These are phyloP conservation scores for Aspergillus aculeatinus DNA, from an alignment of 2,329 filamentous ascomycete species.

Conservation along the genomic window DNA sequence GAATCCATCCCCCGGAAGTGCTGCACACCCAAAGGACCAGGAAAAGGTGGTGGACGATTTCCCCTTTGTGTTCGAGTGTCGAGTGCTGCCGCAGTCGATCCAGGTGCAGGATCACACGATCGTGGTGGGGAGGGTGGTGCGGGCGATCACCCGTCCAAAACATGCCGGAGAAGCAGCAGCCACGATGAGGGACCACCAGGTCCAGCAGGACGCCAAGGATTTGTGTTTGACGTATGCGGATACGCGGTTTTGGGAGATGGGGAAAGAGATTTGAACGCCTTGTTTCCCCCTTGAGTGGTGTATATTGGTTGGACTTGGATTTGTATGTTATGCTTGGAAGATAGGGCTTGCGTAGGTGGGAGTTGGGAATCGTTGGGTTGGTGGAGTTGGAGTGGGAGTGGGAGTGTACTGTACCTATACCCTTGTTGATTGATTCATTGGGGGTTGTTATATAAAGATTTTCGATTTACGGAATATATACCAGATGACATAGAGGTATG, in stretches of 20 bases:
- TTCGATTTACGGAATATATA: too few relatives aligned
- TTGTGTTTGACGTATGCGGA: conserved; percentile 46
- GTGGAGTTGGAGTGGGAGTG: not conserved
- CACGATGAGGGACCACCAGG: too few relatives aligned
- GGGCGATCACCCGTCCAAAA: conserved; percentile 22
- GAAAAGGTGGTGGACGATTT: conserved; percentile 24
- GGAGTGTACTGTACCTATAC: too few relatives aligned
- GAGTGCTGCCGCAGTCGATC: conserved; percentile 35
- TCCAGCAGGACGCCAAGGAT: conserved; percentile 5
- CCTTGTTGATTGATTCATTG: too few relatives aligned
- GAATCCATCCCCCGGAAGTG: too few relatives aligned
- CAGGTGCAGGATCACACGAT: conserved; percentile 44
- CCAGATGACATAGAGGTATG: not conserved
- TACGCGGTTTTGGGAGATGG: conserved; percentile 46
- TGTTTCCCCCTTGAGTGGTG: not conserved
- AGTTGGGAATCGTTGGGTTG: not conserved
- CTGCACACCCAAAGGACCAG: too few relatives aligned
- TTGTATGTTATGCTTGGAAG: not conserved
- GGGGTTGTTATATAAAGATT: too few relatives aligned
- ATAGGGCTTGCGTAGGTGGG: not conserved
- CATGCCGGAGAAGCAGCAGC: not conserved
- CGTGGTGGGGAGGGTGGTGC: conserved; percentile 39
- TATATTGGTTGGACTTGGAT: not conserved
- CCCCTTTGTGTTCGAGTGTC: conserved; percentile 43
- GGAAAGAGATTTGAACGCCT: conserved; percentile 27